phyloP scores from a whole-genome alignment of 768 basidiomycete species.

The Lactarius indigo region DNA sequence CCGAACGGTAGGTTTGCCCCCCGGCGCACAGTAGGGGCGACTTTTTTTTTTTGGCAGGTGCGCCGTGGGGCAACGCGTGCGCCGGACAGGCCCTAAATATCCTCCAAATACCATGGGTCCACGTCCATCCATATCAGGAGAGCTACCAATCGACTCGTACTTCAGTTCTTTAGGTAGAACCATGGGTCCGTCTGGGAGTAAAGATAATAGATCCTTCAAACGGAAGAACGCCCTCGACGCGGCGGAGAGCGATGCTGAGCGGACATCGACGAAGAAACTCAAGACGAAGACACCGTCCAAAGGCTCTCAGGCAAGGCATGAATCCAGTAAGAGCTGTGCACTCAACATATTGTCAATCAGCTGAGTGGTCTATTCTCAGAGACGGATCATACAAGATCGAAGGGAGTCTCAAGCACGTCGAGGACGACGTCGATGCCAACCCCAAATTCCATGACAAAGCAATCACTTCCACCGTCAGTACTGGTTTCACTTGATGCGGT shows the following conservation, averaged over 20 bases:
- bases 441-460: slow-evolving; percentile 6
- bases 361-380: not conserved
- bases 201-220: slow-evolving; percentile 13
- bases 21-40: too few relatives aligned
- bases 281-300: not conserved
- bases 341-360: not conserved
- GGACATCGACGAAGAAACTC: slow-evolving; percentile 5
- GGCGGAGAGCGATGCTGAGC: not conserved
- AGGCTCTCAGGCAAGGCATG: not conserved
- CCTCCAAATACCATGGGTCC: slow-evolving; percentile 6
- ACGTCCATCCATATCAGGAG: slow-evolving; percentile 19
- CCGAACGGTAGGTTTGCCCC: too few relatives aligned
- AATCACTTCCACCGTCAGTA: not conserved
- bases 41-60: too few relatives aligned
- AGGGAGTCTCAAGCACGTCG: not conserved
- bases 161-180: not conserved
- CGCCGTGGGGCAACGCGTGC: too few relatives aligned
- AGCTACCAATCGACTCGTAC: slow-evolving; percentile 19
- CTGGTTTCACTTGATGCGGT: not conserved
- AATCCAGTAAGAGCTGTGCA: not conserved
- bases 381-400: not conserved
- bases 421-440: slow-evolving; percentile 12
- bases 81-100: too few relatives aligned
- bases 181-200: not conserved
- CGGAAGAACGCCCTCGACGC: not conserved